A percentile compares a stretch with the other conserved stretches of the same genome.
phyloP scores from a whole-genome alignment of 2,329 filamentous ascomycete genomes.

The Orbilia brochopaga region DNA sequence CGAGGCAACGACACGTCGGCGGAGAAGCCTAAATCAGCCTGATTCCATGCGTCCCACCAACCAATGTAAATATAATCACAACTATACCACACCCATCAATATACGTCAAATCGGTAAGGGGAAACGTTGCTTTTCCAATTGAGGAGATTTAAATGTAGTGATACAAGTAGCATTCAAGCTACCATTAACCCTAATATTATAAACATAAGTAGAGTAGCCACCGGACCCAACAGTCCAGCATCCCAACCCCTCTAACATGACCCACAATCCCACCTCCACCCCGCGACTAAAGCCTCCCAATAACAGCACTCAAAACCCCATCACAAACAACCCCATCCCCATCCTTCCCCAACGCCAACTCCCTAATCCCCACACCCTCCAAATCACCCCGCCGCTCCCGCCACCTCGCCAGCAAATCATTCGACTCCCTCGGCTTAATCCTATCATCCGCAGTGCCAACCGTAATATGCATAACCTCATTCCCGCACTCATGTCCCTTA shows the following conservation, averaged over 20 bases:
- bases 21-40: conserved; percentile 1
- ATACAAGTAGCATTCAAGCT: conserved; percentile 3
- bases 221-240: conserved; percentile 5
- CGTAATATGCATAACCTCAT: conserved; percentile 83
- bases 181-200: conserved; percentile 1
- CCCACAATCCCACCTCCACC: neutral
- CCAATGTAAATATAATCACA: no score
- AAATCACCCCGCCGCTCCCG: conserved; percentile 16
- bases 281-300: conserved; percentile 19
- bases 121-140: neutral
- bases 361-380: conserved; percentile 31
- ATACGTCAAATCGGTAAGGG: no score
- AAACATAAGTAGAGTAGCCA: conserved; percentile 9
- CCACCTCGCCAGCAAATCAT: conserved; percentile 80
- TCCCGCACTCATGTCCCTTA: conserved; percentile 71
- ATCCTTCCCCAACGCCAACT: conserved; percentile 38
- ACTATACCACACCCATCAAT: neutral
- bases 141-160: no score
- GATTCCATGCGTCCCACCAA: no score
- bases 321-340: conserved; percentile 25
- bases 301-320: conserved; percentile 24
- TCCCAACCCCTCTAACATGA: neutral
- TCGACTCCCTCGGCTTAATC: conserved; percentile 94
- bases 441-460: conserved; percentile 76
- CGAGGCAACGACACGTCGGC: conserved; percentile 5